These are phyloP conservation scores for Choiromyces venosus DNA, from an alignment of 495 filamentous ascomycete species.

Conservation along the genomic window DNA sequence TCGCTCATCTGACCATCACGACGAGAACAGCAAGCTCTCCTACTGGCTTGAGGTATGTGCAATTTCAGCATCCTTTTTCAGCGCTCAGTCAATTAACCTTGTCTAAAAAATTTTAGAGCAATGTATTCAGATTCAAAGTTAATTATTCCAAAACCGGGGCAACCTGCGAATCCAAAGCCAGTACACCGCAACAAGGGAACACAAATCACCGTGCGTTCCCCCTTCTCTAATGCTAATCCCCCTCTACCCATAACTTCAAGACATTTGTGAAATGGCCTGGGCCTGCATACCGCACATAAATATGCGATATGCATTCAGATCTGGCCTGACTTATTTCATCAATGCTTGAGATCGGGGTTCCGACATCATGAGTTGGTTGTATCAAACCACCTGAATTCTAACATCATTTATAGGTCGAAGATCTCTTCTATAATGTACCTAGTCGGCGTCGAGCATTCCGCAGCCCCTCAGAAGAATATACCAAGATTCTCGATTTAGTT, in stretches of 20 bases:
- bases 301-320: conserved; percentile 3
- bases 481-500: conserved; percentile 94
- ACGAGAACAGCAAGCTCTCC: conserved; percentile 86
- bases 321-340: conserved; percentile 16
- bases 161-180: conserved; percentile 79
- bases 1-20: conserved; percentile 90
- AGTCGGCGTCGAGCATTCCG: conserved; percentile 84
- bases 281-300: neutral
- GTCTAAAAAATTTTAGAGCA: conserved; percentile 47
- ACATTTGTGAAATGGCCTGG: conserved; percentile 8
- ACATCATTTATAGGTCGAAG: conserved; percentile 63
- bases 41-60: conserved; percentile 65
- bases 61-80: neutral
- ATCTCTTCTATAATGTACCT: conserved; percentile 94
- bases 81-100: conserved; percentile 6
- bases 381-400: neutral
- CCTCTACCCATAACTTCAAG: neutral
- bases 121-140: conserved; percentile 81
- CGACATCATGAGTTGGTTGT: neutral
- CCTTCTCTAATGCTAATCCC: neutral
- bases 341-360: neutral
- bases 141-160: conserved; percentile 82
- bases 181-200: conserved; percentile 89
- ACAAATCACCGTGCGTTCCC: conserved; percentile 70
- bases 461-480: conserved; percentile 89